Evolutionary conservation across 192 early-diverging fungal genomes (phyloP).

Genomic region (Piromyces finnis): DNA sequence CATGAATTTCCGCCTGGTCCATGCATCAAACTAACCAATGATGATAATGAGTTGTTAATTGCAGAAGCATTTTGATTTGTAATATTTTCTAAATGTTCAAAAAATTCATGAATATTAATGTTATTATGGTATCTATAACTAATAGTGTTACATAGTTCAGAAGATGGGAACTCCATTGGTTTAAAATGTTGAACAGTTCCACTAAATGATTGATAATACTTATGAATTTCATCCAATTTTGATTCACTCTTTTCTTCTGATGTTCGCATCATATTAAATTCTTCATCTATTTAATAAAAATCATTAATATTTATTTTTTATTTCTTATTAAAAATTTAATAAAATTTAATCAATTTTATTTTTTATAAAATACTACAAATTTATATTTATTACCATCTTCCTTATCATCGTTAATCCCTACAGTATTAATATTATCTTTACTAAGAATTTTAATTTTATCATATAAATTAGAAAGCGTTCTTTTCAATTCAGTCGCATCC

Average conservation of each 20-base stretch:
- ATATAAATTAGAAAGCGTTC: background rate
- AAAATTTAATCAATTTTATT: too few species aligned
- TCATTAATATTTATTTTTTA: too few species aligned
- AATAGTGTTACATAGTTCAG: background rate
- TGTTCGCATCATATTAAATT: too few species aligned
- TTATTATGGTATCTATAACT: background rate
- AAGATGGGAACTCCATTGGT: background rate
- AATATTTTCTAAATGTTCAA: background rate
- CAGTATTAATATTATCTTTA: background rate
- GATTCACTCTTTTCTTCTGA: too few species aligned
- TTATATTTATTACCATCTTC: too few species aligned
- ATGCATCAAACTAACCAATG: background rate
- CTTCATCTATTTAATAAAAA: too few species aligned
- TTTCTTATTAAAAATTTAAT: too few species aligned
- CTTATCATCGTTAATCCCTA: background rate
- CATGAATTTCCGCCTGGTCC: background rate
- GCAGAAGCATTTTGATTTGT: background rate
- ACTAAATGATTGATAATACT: background rate
- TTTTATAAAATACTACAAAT: too few species aligned
- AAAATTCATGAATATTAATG: background rate
- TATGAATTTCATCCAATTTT: background rate
- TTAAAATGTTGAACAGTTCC: background rate
- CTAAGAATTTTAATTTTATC: background rate
- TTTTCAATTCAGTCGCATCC: background rate
- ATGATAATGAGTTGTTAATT: background rate